These are phyloP conservation scores for Cutaneotrichosporon arboriforme DNA, from an alignment of 1,284 basidiomycete species.

Conservation along the genomic window DNA sequence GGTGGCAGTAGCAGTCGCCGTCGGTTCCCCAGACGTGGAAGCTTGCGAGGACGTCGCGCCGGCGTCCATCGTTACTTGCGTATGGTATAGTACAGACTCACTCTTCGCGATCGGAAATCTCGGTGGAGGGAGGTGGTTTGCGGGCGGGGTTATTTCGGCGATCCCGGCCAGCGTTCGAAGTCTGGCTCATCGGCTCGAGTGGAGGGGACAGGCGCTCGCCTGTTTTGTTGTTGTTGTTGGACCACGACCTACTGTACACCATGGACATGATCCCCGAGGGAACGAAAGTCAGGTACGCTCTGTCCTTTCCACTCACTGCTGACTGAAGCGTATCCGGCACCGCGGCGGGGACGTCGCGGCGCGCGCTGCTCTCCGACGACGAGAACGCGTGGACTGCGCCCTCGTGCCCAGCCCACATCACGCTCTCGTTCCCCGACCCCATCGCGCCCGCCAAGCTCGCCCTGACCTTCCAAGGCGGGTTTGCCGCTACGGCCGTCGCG, in stretches of 20 bases:
- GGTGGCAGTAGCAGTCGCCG: too few species aligned
- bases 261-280: constrained; percentile 10
- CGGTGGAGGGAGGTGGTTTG: too few species aligned
- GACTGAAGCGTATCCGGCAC: constrained; percentile 24
- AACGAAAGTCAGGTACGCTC: constrained; percentile 7
- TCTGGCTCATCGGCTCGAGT: too few species aligned
- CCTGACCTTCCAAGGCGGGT: constrained; percentile 48
- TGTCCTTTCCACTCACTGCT: background rate
- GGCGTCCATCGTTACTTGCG: too few species aligned
- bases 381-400: constrained; percentile 32
- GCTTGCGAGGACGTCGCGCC: too few species aligned
- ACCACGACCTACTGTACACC: background rate
- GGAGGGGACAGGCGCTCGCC: too few species aligned
- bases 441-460: constrained; percentile 35
- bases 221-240: too few species aligned
- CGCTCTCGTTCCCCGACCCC: constrained; percentile 33
- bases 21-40: too few species aligned
- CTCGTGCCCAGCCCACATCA: constrained; percentile 36
- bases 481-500: constrained; percentile 34
- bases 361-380: constrained; percentile 19
- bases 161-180: too few species aligned
- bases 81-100: too few species aligned
- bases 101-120: too few species aligned
- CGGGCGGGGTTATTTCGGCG: too few species aligned
- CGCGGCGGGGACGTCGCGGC: constrained; percentile 25